Percentiles rank a stretch among this genome's conserved stretches.
phyloP scores from a whole-genome alignment of 257 asterid species.

The Phtheirospermum japonicum region DNA sequence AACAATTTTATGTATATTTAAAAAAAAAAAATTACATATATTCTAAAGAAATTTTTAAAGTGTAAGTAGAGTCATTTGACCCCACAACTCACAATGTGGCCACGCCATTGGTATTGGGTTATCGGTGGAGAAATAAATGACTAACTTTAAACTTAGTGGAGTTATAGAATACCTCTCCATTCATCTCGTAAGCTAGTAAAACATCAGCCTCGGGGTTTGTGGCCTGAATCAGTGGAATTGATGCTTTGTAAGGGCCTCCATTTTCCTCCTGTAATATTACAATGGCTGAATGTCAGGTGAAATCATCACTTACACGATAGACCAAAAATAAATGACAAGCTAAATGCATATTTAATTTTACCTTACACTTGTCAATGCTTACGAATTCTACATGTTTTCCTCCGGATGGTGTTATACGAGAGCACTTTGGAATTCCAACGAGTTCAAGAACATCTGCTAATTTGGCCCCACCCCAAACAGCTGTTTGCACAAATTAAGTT shows the following conservation, averaged over 20 bases:
- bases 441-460: constrained; percentile 89
- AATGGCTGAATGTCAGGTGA: constrained; percentile 23
- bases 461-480: constrained; percentile 95
- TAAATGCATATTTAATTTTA: constrained; percentile 27
- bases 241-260: constrained; percentile 97
- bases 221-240: constrained; percentile 85
- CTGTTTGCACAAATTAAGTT: constrained; percentile 40
- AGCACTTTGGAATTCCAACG: constrained; percentile 68
- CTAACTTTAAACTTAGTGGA: background rate
- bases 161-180: constrained; percentile 69
- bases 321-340: constrained; percentile 15
- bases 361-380: constrained; percentile 98
- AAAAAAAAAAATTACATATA: too few relatives aligned
- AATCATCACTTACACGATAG: constrained; percentile 10
- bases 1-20: too few relatives aligned
- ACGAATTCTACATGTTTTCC: constrained; percentile 91
- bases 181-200: constrained; percentile 95
- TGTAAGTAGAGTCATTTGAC: too few relatives aligned
- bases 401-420: constrained; percentile 56
- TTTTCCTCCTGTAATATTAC: constrained; percentile 75
- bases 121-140: background rate
- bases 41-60: too few relatives aligned
- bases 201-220: constrained; percentile 93
- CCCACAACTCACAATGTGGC: too few relatives aligned
- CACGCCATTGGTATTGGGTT: background rate